Evolutionary conservation across 2,329 filamentous ascomycete genomes (phyloP).

Genomic region (Huntiella abstrusa): DNA sequence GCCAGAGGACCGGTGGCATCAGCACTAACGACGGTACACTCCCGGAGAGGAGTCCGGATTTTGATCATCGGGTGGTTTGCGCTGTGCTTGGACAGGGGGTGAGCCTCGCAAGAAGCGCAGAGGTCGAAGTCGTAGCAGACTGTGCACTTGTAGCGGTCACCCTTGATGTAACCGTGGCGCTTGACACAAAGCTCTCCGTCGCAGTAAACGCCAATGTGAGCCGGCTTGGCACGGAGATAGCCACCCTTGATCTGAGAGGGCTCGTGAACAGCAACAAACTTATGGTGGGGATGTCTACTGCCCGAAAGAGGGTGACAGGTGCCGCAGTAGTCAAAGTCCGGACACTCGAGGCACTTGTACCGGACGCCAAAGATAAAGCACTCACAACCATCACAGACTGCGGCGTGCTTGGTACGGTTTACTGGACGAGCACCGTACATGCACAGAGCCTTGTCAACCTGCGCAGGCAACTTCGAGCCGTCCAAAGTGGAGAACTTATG

Average conservation of each 20-base stretch:
- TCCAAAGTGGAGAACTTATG: slow-evolving; percentile 56
- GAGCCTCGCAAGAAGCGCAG: slow-evolving; percentile 83
- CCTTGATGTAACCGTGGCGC: slow-evolving; percentile 46
- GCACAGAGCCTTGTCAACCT: slow-evolving; percentile 26
- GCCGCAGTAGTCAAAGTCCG: slow-evolving; percentile 91
- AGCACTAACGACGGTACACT: slow-evolving; percentile 52
- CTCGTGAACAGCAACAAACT: slow-evolving; percentile 77
- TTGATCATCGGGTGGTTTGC: slow-evolving; percentile 93
- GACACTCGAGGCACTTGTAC: slow-evolving; percentile 92
- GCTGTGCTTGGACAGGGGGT: slow-evolving; percentile 71
- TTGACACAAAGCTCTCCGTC: slow-evolving; percentile 71
- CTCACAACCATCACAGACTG: slow-evolving; percentile 89
- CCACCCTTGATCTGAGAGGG: slow-evolving; percentile 25
- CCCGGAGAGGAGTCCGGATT: slow-evolving; percentile 81
- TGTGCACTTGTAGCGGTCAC: slow-evolving; percentile 89
- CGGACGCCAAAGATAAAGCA: slow-evolving; percentile 65
- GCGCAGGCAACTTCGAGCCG: slow-evolving; percentile 38
- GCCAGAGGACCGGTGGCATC: slow-evolving; percentile 46
- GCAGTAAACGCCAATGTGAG: slow-evolving; percentile 77
- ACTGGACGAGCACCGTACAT: slow-evolving; percentile 34
- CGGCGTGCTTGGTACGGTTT: slow-evolving; percentile 64
- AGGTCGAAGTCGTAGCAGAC: slow-evolving; percentile 92
- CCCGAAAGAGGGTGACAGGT: slow-evolving; percentile 50
- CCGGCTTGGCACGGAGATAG: slow-evolving; percentile 10
- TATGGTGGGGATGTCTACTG: slow-evolving; percentile 60